Percentiles rank a stretch among this genome's conserved stretches.
These are phyloP conservation scores for Cantharellus anzutake DNA, from an alignment of 768 basidiomycete genomes.

Conservation along the genomic window DNA sequence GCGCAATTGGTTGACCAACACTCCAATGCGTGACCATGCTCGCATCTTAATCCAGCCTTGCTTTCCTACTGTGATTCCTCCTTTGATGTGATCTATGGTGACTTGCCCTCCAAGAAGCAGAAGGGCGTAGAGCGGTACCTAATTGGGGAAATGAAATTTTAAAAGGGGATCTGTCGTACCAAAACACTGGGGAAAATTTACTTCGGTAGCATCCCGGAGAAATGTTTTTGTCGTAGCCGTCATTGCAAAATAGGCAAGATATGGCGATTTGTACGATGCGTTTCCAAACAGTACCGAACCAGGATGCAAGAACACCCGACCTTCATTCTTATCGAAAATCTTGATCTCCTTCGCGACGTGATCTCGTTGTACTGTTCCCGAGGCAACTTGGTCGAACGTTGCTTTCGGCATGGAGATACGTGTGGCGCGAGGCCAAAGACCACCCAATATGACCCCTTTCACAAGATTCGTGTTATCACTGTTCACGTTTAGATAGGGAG, in stretches of 20 bases:
- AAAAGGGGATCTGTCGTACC: background rate
- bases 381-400: slow-evolving; percentile 67
- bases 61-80: slow-evolving; percentile 49
- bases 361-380: slow-evolving; percentile 69
- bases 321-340: slow-evolving; percentile 45
- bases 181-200: slow-evolving; percentile 13
- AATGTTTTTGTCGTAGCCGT: slow-evolving; percentile 69
- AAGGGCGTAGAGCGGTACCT: slow-evolving; percentile 80
- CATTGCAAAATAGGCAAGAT: slow-evolving; percentile 71
- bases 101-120: slow-evolving; percentile 72
- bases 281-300: slow-evolving; percentile 59
- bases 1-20: slow-evolving; percentile 70
- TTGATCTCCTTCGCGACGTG: slow-evolving; percentile 72
- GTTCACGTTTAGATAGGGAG: slow-evolving; percentile 41
- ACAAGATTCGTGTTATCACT: slow-evolving; percentile 51
- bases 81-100: slow-evolving; percentile 56
- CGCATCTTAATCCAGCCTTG: slow-evolving; percentile 40
- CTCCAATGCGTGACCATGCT: slow-evolving; percentile 81
- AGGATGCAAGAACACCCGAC: slow-evolving; percentile 68
- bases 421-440: slow-evolving; percentile 71
- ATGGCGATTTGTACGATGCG: slow-evolving; percentile 55
- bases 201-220: slow-evolving; percentile 75
- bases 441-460: slow-evolving; percentile 71
- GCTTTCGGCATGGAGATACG: slow-evolving; percentile 54
- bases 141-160: background rate